A percentile compares a stretch with the other conserved stretches of the same genome.
These are phyloP conservation scores for Tarenaya hassleriana DNA, from an alignment of 345 rosid genomes.

Conservation along the genomic window DNA sequence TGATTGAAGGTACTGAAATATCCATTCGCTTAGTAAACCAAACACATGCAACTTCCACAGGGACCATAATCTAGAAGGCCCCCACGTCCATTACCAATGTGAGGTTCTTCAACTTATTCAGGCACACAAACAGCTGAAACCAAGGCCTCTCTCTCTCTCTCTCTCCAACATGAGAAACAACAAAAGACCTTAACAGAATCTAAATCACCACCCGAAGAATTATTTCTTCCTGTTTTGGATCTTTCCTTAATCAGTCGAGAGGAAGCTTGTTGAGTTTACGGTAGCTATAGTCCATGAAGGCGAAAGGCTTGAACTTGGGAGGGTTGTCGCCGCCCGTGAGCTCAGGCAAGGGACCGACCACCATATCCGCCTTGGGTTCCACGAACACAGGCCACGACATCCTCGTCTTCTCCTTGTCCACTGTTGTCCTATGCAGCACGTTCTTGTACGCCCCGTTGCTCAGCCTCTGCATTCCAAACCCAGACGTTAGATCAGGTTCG, in stretches of 20 bases:
- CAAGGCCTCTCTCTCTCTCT: no score
- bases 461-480: slow-evolving; percentile 40
- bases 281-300: slow-evolving; percentile 57
- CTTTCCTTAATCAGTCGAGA: slow-evolving; percentile 22
- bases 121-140: no score
- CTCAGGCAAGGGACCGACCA: slow-evolving; percentile 60
- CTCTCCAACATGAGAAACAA: no score
- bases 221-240: background rate
- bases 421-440: slow-evolving; percentile 67
- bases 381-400: slow-evolving; percentile 98
- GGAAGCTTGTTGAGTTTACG: slow-evolving; percentile 83
- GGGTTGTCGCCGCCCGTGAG: slow-evolving; percentile 38
- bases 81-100: no score
- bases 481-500: no score
- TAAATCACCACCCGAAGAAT: no score
- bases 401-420: slow-evolving; percentile 58
- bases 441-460: slow-evolving; percentile 69
- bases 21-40: no score
- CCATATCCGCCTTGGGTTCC: slow-evolving; percentile 63
- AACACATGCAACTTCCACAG: no score
- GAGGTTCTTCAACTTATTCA: no score
- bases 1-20: no score
- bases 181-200: no score
- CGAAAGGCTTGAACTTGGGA: slow-evolving; percentile 52
- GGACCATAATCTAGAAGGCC: no score